Evolutionary conservation across 345 rosid genomes (phyloP), one percentile per base, ranked within the genome.

Genomic region (Salix suchowensis): DNA sequence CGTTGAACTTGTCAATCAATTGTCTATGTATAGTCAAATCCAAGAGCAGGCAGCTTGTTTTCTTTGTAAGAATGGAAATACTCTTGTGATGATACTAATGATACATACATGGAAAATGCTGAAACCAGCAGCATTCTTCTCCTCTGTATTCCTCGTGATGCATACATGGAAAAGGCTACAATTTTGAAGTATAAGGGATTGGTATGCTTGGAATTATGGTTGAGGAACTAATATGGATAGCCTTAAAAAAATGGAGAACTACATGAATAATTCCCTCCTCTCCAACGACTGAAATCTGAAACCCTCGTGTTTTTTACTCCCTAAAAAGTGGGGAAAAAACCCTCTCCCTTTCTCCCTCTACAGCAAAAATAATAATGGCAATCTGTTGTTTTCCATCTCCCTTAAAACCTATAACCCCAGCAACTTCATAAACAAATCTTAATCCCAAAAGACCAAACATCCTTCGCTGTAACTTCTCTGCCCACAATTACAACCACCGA

Each of bases 401-500:
- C 1, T 66, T 84, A 26, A 83, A 88, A 72, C 88, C 88, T 70
- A 67, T 79, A 9, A 1, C 36, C 68, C 21, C 65, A 48, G 60
- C 77, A 42, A 71, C 76, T 23, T 12, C 61, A 50, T 21, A 52
- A 9, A 46, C 44, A 77, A 60, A 67, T 80, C 40, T 74, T 67
- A 48, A 68, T 42, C 24, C 72, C 79, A 10, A 79, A 0, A 83
- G 68, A 14, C 64, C 82, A 28, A 66, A 87, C 6, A 52, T 74
- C 64, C 84, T 93, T 67, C 85, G 83, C 75, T 89, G 91, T 82
- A 87, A 32, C 65, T 87, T 83, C 44, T 40, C 78, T 84, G 37
- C 77, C 84, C 70, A 85, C 87, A 80, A 68, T 81, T 75, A 77
- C 84, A 69, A 70, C 85, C 76, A 67, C 88, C 30, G 97, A 92